Evolutionary conservation across 1,284 basidiomycete genomes (phyloP), one percentile per base, ranked within the genome.

Genomic region (Papiliotrema nemorosa): DNA sequence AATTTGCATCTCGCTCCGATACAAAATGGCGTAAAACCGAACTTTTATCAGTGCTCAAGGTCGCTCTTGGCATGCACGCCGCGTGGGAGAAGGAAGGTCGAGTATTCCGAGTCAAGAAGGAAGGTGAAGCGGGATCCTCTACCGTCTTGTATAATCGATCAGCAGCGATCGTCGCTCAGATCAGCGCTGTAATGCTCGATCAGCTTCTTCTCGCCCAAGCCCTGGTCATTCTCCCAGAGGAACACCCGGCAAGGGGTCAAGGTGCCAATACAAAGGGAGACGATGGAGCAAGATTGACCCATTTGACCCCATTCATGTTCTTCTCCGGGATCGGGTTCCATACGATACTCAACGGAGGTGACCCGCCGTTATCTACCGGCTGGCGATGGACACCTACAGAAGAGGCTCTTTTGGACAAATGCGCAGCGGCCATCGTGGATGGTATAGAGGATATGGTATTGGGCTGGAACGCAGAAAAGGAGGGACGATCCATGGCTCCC

Each of bases 21-120:
- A 84, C 85, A 64, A 78, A 79, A 42, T 91, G 88, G 88, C 84
- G 83, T 1, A 75, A 72, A 44, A 72, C 68, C 14, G 89, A 91
- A 66, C 82, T 81, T 2, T 76, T 70, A 3, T 82, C 82, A n/a
- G 79, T 87, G 55, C 75, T 90, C 22, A 76, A 79, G 1, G 78
- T 81, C 2, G 50, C 57, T 13, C 42, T 70, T 10, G 67, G 63
- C 3, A 59, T 54, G 16, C 50, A 54, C 4, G 52, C 55, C 18
- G 50, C 44, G 24, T 70, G 67, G 67, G 43, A 54, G 14, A 50
- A 47, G 25, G 56, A 56, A 13, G 26, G 5, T 27, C 29, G 27
- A 42, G 12, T 79, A 82, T 58, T 56, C 64, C 38, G 74, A 68
- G 44, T 27, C 48, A 52, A 33, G 55, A 52, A 38, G 53, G 29